Conservation (phyloP, 169 alveolate species). For the Cryptosporidium baileyi region DNA sequence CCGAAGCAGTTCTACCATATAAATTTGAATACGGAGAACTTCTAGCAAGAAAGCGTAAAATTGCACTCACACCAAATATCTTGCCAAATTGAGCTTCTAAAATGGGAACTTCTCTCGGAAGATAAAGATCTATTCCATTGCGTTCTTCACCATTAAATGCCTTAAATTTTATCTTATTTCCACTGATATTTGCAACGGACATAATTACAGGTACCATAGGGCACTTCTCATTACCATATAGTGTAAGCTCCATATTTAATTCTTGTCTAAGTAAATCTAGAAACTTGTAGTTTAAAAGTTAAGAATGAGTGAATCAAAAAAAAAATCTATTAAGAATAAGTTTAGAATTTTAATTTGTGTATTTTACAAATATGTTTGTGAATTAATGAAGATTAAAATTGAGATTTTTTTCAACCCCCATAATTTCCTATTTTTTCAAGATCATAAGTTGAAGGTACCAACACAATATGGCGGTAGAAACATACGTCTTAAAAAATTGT, state of each 20-base stretch:
- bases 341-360: too few species aligned
- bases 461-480: too few species aligned
- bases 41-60: conserved; percentile 38
- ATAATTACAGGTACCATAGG: conserved; percentile 6
- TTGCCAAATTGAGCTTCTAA: conserved; percentile 8
- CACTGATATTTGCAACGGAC: conserved; percentile 50
- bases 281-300: neutral
- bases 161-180: conserved; percentile 5
- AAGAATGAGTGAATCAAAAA: too few species aligned
- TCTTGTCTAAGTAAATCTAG: neutral
- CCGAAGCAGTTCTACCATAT: conserved; percentile 25
- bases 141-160: neutral
- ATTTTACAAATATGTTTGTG: too few species aligned
- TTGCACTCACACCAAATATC: conserved; percentile 43
- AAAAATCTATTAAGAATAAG: too few species aligned
- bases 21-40: conserved; percentile 43
- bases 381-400: too few species aligned
- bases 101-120: conserved; percentile 13
- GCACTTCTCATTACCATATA: conserved; percentile 5
- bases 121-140: neutral
- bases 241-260: neutral
- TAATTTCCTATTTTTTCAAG: too few species aligned
- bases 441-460: too few species aligned
- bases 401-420: too few species aligned
- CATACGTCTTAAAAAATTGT: too few species aligned